These are phyloP conservation scores for Penicillium sp. DNA, from an alignment of 2,329 filamentous ascomycete species.

Conservation along the genomic window DNA sequence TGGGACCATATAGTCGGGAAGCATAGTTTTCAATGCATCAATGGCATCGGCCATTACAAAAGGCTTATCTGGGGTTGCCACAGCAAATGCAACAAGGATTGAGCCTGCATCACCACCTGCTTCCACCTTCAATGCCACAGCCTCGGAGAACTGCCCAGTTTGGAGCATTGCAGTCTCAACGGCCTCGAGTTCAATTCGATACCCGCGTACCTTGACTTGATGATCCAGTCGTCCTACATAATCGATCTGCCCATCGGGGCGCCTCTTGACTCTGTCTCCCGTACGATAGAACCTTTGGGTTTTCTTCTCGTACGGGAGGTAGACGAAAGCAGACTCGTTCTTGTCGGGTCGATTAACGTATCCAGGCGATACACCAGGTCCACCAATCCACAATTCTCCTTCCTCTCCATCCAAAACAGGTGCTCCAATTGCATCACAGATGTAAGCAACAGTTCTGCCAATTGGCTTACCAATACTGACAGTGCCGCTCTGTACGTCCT, in stretches of 20 bases:
- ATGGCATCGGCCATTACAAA: slow-evolving; percentile 44
- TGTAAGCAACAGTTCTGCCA: slow-evolving; percentile 7
- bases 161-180: slow-evolving; percentile 65
- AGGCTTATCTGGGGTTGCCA: slow-evolving; percentile 49
- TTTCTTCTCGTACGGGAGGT: neutral
- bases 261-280: slow-evolving; percentile 66
- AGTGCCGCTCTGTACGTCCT: slow-evolving; percentile 9
- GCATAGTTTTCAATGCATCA: slow-evolving; percentile 62
- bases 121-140: slow-evolving; percentile 12
- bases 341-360: slow-evolving; percentile 61
- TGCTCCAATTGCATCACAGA: slow-evolving; percentile 12
- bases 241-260: slow-evolving; percentile 60
- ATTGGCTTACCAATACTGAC: slow-evolving; percentile 44
- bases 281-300: slow-evolving; percentile 63
- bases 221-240: slow-evolving; percentile 73
- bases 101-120: slow-evolving; percentile 10
- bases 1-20: slow-evolving; percentile 71
- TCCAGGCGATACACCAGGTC: slow-evolving; percentile 68
- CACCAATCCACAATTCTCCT: slow-evolving; percentile 26
- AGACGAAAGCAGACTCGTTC: slow-evolving; percentile 40
- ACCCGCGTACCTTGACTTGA: slow-evolving; percentile 88
- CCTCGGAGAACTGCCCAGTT: slow-evolving; percentile 16
- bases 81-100: slow-evolving; percentile 21
- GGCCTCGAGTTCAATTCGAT: slow-evolving; percentile 83
- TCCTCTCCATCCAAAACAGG: slow-evolving; percentile 11